Base-by-base conservation (phyloP, 179 eudicot genomes). In the Camellia oleifera region DNA sequence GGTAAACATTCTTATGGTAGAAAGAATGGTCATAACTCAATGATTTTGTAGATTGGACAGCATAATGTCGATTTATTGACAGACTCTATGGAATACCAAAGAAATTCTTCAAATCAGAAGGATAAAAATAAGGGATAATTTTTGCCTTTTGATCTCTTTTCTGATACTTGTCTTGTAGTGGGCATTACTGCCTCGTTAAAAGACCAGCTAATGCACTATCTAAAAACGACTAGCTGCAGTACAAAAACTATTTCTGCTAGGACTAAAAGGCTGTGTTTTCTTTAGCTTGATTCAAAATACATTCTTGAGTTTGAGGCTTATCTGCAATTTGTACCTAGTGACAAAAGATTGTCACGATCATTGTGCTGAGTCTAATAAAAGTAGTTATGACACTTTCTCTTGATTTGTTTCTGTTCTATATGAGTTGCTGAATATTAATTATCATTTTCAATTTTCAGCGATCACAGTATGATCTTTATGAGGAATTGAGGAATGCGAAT, bases 401-500 rank as follows among this genome's bases (percentile, higher is more conserved):
- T 32, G 40, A 32, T 32, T 32, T 32, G 40, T 32, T 32, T 63
- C n/a, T 76, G 14, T 65, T 76, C 17, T 78, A 9, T 73, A 32
- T 6, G 60, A 52, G 60, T 7, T 50, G 11, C 7, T 72, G 60
- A 54, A 69, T 62, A 13, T 67, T 46, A 2, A 45, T 69, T 62
- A 5, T 63, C 42, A 12, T 56, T 40, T 61, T 54, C 5, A 32
- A 4, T 60, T 53, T 77, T 69, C 87, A 92, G 94, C 87, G 96
- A 13, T 84, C 85, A 44, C 88, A 82, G 78, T 92, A 92, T 72
- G 90, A 92, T 80, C 81, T 77, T 72, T 88, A 81, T 53, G 94
- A 92, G 86, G 97, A 87, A 11, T 78, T 84, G 82, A 89, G 93
- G 75, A 87, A 89, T 63, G 78, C 81, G 75, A 87, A 89, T 63